Percentiles rank a stretch among this genome's conserved stretches.
Evolutionary conservation across 139 green algal species (phyloP).

Genomic region (Ulvella scutata): DNA sequence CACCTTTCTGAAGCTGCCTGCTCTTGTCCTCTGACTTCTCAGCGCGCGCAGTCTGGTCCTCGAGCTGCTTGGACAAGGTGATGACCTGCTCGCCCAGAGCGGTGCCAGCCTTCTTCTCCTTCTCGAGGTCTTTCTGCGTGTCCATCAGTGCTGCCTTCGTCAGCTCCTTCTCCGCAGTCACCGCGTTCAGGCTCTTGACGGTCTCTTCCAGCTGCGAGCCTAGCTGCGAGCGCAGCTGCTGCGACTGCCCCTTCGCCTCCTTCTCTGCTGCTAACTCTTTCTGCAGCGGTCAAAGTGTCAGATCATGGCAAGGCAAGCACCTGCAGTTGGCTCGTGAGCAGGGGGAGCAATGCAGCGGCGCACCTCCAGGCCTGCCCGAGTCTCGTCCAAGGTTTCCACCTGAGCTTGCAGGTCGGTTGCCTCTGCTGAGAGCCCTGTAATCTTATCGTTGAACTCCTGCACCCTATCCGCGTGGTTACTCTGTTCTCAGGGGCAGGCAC

Average conservation of each 20-base stretch:
- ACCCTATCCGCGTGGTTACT: no score
- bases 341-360: no score
- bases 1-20: neutral
- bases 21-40: neutral
- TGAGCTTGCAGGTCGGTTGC: no score
- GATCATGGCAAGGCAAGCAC: no score
- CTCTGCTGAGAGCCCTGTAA: no score
- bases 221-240: neutral
- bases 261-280: neutral
- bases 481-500: no score
- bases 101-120: neutral
- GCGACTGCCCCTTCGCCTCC: neutral
- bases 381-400: no score
- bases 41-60: neutral
- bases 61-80: neutral
- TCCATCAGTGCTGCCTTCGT: neutral
- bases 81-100: conserved; percentile 1
- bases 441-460: no score
- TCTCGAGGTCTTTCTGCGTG: neutral
- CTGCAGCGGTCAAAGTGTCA: no score
- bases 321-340: no score
- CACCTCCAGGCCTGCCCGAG: no score
- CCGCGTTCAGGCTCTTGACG: neutral
- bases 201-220: neutral
- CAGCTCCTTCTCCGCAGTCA: neutral